These are phyloP conservation scores for Aspergillus fijiensis DNA, from an alignment of 2,329 filamentous ascomycete species.

Conservation along the genomic window DNA sequence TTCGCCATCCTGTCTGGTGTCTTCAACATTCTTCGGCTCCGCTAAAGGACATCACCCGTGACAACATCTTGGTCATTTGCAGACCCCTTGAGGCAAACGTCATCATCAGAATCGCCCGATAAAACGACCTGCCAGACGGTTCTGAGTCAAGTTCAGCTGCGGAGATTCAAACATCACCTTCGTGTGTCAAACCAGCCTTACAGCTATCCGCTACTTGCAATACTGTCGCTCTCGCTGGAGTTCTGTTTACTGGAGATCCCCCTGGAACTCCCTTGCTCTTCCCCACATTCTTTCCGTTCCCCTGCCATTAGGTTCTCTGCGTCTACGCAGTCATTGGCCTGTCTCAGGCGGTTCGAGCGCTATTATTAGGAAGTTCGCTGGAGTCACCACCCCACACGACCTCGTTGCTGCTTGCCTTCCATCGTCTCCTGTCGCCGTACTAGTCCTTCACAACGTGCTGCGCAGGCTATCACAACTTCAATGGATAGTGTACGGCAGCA, in stretches of 20 bases:
- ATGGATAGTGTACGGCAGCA: constrained; percentile 30
- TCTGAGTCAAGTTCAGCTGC: neutral
- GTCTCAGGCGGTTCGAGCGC: constrained; percentile 6
- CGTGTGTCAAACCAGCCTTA: neutral
- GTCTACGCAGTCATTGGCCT: constrained; percentile 10
- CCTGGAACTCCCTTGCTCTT: constrained; percentile 1
- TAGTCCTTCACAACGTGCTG: constrained; percentile 6
- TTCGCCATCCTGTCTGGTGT: neutral
- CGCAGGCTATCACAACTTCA: constrained; percentile 16
- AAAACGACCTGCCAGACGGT: neutral
- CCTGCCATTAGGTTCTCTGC: constrained; percentile 20
- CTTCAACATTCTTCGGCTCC: constrained; percentile 8
- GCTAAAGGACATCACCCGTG: constrained; percentile 6
- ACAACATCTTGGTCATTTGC: constrained; percentile 8
- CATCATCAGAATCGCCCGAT: constrained; percentile 1
- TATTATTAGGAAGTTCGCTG: neutral
- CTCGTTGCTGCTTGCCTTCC: constrained; percentile 4
- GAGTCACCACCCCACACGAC: neutral
- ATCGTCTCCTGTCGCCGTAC: constrained; percentile 5
- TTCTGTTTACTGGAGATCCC: constrained; percentile 3
- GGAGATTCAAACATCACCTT: neutral
- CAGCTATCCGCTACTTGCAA: neutral
- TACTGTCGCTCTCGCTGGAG: neutral
- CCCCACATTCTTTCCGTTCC: constrained; percentile 26
- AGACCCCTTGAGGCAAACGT: constrained; percentile 2